Percentiles rank a stretch among this genome's conserved stretches.
Evolutionary conservation across 2,329 filamentous ascomycete species (phyloP).

Genomic region (Chaetomiaceae sp.): DNA sequence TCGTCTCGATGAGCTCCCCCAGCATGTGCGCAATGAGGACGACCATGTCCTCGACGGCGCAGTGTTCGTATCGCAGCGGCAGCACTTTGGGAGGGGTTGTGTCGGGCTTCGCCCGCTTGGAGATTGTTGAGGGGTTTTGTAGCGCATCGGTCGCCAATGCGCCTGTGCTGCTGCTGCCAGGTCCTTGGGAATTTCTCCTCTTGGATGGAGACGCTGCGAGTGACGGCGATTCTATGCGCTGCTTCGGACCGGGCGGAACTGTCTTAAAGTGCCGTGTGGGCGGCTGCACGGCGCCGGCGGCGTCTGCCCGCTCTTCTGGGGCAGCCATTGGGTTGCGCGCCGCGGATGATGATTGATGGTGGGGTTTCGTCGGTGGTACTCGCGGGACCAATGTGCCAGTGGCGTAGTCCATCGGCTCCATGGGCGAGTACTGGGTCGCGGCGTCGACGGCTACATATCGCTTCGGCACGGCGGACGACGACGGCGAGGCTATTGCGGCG

Average conservation of each 20-base stretch:
- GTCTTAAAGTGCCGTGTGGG: constrained; percentile 21
- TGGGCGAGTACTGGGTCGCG: constrained; percentile 46
- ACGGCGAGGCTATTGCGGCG: constrained; percentile 30
- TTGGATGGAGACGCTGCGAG: constrained; percentile 30
- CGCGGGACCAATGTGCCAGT: constrained; percentile 22
- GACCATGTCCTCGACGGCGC: constrained; percentile 80
- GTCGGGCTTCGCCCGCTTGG: constrained; percentile 52
- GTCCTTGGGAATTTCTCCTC: constrained; percentile 42
- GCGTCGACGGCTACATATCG: constrained; percentile 47
- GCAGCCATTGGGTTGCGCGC: constrained; percentile 28
- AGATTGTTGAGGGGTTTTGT: constrained; percentile 26
- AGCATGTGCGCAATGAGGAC: constrained; percentile 92
- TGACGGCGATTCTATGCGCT: constrained; percentile 14
- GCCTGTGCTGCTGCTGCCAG: constrained; percentile 21
- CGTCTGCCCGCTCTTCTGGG: constrained; percentile 23
- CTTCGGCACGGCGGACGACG: constrained; percentile 28
- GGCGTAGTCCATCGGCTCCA: constrained; percentile 42
- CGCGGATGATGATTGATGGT: constrained; percentile 27
- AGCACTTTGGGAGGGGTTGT: constrained; percentile 52
- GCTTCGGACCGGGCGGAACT: constrained; percentile 24
- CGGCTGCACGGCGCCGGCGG: constrained; percentile 17
- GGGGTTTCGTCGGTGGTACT: constrained; percentile 27
- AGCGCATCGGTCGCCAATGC: constrained; percentile 19
- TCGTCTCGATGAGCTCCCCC: constrained; percentile 87
- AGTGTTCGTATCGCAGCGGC: constrained; percentile 74